A percentile compares a stretch with the other conserved stretches of the same genome.
Conservation (phyloP, 306 rosid species). For the Mimosa pudica region DNA sequence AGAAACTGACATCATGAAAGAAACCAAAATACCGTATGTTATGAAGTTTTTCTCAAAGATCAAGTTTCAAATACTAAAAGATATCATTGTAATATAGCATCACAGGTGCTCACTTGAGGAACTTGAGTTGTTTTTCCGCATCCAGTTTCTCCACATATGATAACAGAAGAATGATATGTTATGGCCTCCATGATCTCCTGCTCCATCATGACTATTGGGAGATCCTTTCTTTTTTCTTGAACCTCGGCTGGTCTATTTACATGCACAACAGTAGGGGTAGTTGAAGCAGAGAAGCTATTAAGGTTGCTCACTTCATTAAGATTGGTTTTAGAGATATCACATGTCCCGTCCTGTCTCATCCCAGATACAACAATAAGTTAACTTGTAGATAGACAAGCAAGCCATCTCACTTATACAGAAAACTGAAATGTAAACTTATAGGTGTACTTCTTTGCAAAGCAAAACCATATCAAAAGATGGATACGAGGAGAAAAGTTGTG, state of each 20-base stretch:
- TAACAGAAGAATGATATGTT: conserved; percentile 67
- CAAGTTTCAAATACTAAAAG: conserved; percentile 16
- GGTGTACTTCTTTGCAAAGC: neutral
- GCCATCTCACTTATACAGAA: neutral
- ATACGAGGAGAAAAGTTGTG: neutral
- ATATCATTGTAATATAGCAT: conserved; percentile 28
- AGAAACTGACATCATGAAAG: conserved; percentile 56
- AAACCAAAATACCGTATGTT: conserved; percentile 13
- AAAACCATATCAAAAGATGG: neutral
- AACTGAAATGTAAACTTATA: neutral
- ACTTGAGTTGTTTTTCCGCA: conserved; percentile 99
- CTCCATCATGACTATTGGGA: conserved; percentile 97
- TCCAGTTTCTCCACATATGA: conserved; percentile 96
- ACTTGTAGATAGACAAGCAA: conserved; percentile 12
- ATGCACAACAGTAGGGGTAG: conserved; percentile 70
- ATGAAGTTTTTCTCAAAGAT: conserved; percentile 12
- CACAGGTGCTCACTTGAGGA: conserved; percentile 70
- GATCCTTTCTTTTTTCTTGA: conserved; percentile 76
- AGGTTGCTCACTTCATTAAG: conserved; percentile 35
- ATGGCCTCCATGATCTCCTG: conserved; percentile 98
- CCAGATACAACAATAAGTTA: conserved; percentile 27
- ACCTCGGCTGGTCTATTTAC: conserved; percentile 75
- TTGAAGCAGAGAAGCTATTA: conserved; percentile 37
- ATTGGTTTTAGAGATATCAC: conserved; percentile 33
- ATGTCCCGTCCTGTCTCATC: conserved; percentile 53